Conservation (phyloP, 2,329 filamentous ascomycete genomes). For the Cladophialophora psammophila region DNA sequence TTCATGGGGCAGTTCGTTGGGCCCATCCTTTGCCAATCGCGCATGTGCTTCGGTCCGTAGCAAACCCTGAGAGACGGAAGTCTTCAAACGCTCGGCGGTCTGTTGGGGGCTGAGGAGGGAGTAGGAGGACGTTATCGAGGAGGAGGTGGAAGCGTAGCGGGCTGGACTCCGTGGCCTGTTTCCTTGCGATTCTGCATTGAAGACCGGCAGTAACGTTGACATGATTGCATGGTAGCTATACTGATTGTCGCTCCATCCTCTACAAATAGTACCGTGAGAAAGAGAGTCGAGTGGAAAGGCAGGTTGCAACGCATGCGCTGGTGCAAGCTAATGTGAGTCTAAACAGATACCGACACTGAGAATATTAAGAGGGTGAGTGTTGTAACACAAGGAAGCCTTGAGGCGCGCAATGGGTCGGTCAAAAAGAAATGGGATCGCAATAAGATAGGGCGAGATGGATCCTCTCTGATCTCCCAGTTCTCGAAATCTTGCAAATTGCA, state of each 20-base stretch:
- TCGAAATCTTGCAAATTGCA: slow-evolving; percentile 15
- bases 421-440: slow-evolving; percentile 1
- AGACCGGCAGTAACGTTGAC: slow-evolving; percentile 67
- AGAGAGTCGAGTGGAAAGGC: slow-evolving; percentile 5
- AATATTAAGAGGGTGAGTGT: neutral
- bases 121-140: slow-evolving; percentile 59
- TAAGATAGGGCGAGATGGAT: slow-evolving; percentile 10
- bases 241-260: slow-evolving; percentile 26
- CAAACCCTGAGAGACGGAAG: slow-evolving; percentile 83
- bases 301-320: neutral
- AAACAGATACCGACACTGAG: neutral
- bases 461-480: neutral
- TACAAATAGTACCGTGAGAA: slow-evolving; percentile 1
- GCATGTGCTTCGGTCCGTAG: slow-evolving; percentile 80
- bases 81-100: slow-evolving; percentile 77
- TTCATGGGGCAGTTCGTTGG: slow-evolving; percentile 94
- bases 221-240: slow-evolving; percentile 62
- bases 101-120: slow-evolving; percentile 77
- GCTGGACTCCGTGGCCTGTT: slow-evolving; percentile 30
- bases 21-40: slow-evolving; percentile 79
- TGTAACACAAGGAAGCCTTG: neutral
- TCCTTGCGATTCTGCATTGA: slow-evolving; percentile 54
- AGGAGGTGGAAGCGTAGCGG: slow-evolving; percentile 26
- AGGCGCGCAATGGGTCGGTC: neutral
- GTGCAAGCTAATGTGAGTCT: neutral